phyloP scores from a whole-genome alignment of 768 basidiomycete genomes.

The Termitomyces sp. region DNA sequence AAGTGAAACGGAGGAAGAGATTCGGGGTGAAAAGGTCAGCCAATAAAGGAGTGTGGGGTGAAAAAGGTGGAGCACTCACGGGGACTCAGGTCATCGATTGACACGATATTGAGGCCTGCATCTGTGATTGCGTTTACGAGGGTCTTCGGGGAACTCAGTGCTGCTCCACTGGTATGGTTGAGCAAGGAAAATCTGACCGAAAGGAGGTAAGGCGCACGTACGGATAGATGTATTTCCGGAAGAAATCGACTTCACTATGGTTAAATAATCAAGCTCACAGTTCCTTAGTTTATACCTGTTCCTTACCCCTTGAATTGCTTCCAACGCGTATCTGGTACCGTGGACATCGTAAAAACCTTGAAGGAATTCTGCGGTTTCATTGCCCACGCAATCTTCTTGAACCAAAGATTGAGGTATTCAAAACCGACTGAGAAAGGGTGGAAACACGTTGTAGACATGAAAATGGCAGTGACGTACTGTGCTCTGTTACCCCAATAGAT shows the following conservation, averaged over 20 bases:
- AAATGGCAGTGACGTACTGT: background rate
- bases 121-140: slow-evolving; percentile 9
- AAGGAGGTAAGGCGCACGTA: background rate
- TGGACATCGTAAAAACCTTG: slow-evolving; percentile 17
- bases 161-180: background rate
- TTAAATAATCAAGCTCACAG: background rate
- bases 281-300: background rate
- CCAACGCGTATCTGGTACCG: slow-evolving; percentile 13
- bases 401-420: slow-evolving; percentile 9
- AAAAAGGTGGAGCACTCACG: background rate
- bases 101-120: slow-evolving; percentile 11
- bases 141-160: slow-evolving; percentile 6
- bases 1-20: too few species aligned
- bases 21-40: too few species aligned
- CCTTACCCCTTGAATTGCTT: slow-evolving; percentile 7
- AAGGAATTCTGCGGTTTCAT: slow-evolving; percentile 12
- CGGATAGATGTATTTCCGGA: slow-evolving; percentile 14
- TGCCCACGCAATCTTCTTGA: slow-evolving; percentile 13
- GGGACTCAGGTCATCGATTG: slow-evolving; percentile 13
- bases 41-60: too few species aligned
- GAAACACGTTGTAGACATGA: background rate
- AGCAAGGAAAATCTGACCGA: background rate
- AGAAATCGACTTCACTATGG: slow-evolving; percentile 11
- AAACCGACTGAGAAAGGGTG: background rate
- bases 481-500: slow-evolving; percentile 51